Evolutionary conservation across 2,329 filamentous ascomycete genomes (phyloP), one percentile per base, ranked within the genome.

Genomic region (Colletotrichum limetticola): DNA sequence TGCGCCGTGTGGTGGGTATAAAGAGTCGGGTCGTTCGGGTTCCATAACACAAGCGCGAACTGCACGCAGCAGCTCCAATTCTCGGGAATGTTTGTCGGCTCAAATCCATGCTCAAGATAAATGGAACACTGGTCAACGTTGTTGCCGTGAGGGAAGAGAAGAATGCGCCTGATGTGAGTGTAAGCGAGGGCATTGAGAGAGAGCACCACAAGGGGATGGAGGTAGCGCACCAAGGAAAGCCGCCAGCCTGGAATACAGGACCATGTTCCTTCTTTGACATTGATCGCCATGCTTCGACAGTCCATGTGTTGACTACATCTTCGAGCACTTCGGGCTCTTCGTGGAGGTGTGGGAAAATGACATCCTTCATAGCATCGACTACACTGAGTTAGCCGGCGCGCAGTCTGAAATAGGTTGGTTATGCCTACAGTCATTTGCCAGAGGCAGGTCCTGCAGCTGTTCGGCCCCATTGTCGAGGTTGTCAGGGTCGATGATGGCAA

Each of bases 61-160:
- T 98, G 97, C 57, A 97, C 95, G 80, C 97, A 99, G 78, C 95
- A 96, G 82, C 95, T 97, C 95, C 96, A 99, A 80, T 97, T 94
- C 57, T 98, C 94, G 14, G 96, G 95, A 12, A 96, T 89, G 52
- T 74, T 68, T 74, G 91, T 90, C 75, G 84, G 85, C 28, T 94
- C 93, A 83, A 94, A 98, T 57, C 95, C 97, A 82, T 98, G 97
- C 82, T 99, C 97, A 26, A 99, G 90, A 82, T 98, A 99, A 81
- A 99, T 94, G 6, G 97, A 98, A 59, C 93, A 95, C 79, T 94
- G 93, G 76, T 98, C 96, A 68, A 95, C 94, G 76, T 97, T 96
- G 82, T 99, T 99, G 64, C 97, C 97, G 75, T 92, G 95, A 0
- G 97, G 96, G 80, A 99, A 99, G 81, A 99, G 95, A 16, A 99